Evolutionary conservation across 2,329 filamentous ascomycete genomes (phyloP), one percentile per base, ranked within the genome.

Genomic region (Neobulgaria alba): DNA sequence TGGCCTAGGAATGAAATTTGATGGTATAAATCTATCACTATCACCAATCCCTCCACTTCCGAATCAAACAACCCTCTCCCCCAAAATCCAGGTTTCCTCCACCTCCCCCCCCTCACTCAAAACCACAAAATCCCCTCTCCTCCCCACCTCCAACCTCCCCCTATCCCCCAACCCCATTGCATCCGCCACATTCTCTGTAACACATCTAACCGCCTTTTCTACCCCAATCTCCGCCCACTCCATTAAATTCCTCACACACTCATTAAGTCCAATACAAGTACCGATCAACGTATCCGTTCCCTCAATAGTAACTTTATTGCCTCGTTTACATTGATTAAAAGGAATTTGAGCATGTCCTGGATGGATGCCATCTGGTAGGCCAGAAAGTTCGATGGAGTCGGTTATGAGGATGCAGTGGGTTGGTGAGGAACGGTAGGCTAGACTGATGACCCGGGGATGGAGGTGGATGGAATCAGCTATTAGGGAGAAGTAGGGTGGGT

Each of bases 381-480:
- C 69, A 8, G 69, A 68, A 3, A 76, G 63, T 51, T 76, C 72
- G 48, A 73, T 72, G 39, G 62, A 66, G 55, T 75, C 72, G 1
- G 71, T 74, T 43, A 74, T 65, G 33, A 73, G 55, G 35, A 75
- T 69, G 45, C 67, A 67, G 43, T 67, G 65, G 10, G 54, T 46
- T 2, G 69, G 69, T 21, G 66, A 65, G 2, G 66, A 55, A 16
- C 64, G 62, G 53, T 71, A 67, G 3, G 73, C 64, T 21, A 75
- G 59, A 0, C 64, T 64, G 0, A 70, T 62, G 1, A 73, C 64
- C 12, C 58, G 56, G 1, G 71, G 70, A 47, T 75, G 71, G 3
- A 76, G 56, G 45, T 76, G 73, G 37, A 73, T 64, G 21, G 67
- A 67, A 43, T 76, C 73, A 3, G 71, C 60, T 18, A 76, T 74